Evolutionary conservation across 1,284 basidiomycete genomes (phyloP).

Genomic region (Sphagnurus paluster): DNA sequence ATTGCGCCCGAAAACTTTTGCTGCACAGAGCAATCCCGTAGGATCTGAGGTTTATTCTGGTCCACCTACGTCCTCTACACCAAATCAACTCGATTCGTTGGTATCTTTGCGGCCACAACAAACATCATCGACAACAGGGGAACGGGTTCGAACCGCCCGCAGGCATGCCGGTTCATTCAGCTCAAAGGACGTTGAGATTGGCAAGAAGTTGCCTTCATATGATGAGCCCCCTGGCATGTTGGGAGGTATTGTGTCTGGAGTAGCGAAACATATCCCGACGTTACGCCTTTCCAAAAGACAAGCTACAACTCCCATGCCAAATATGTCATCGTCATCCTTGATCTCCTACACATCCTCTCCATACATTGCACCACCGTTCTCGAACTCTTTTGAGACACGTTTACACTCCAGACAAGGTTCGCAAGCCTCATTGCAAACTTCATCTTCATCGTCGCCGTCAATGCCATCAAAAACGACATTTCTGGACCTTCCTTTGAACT

Average conservation of each 20-base stretch:
- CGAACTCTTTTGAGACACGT: conserved; percentile 7
- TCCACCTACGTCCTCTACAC: conserved; percentile 19
- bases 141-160: conserved; percentile 58
- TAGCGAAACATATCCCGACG: conserved; percentile 38
- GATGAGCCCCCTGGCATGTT: conserved; percentile 39
- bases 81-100: background rate
- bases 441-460: conserved; percentile 41
- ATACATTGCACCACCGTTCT: conserved; percentile 7
- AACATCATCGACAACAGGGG: conserved; percentile 16
- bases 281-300: conserved; percentile 51
- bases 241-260: conserved; percentile 35
- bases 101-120: conserved; percentile 7
- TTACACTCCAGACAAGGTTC: conserved; percentile 61
- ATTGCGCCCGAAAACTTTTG: conserved; percentile 43
- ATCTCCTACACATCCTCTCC: conserved; percentile 17
- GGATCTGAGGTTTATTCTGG: conserved; percentile 22
- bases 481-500: conserved; percentile 45
- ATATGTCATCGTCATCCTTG: conserved; percentile 22
- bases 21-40: conserved; percentile 21
- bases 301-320: conserved; percentile 30
- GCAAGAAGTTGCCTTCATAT: conserved; percentile 75
- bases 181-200: conserved; percentile 87
- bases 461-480: conserved; percentile 34
- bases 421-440: conserved; percentile 50
- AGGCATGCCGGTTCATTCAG: conserved; percentile 93